Evolutionary conservation across 2,329 filamentous ascomycete species (phyloP).

Genomic region (Hypoxylon sp.): DNA sequence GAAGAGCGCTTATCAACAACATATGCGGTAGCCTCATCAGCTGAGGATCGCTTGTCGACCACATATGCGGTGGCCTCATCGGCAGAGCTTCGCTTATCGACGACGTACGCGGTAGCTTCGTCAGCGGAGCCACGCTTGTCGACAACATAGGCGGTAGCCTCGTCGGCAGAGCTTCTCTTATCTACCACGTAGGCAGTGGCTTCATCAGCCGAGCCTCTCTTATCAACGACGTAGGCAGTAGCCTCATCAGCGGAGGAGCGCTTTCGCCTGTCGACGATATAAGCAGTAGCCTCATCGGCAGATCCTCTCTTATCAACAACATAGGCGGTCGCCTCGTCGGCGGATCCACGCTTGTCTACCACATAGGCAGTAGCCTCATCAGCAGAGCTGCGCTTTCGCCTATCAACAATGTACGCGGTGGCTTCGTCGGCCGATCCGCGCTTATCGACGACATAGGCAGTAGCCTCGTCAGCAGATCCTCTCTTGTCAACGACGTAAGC

Average conservation of each 20-base stretch:
- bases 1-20: background rate
- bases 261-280: slow-evolving; percentile 1
- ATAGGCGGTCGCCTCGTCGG: slow-evolving; percentile 4
- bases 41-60: background rate
- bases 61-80: background rate
- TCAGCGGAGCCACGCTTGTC: background rate
- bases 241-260: slow-evolving; percentile 4
- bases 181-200: slow-evolving; percentile 4
- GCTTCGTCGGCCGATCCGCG: slow-evolving; percentile 7
- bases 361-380: slow-evolving; percentile 11
- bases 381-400: slow-evolving; percentile 5
- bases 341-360: slow-evolving; percentile 4
- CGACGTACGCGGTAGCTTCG: background rate
- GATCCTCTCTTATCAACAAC: slow-evolving; percentile 4
- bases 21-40: background rate
- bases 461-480: slow-evolving; percentile 2
- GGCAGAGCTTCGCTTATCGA: background rate
- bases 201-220: background rate
- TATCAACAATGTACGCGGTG: slow-evolving; percentile 2
- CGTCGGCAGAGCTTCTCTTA: background rate
- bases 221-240: slow-evolving; percentile 4
- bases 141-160: background rate
- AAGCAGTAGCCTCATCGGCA: background rate
- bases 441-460: slow-evolving; percentile 5
- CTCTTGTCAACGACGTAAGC: slow-evolving; percentile 5